Percentiles rank a stretch among this genome's conserved stretches.
phyloP scores from a whole-genome alignment of 129 eudicot genomes.

The Lactuca saligna region DNA sequence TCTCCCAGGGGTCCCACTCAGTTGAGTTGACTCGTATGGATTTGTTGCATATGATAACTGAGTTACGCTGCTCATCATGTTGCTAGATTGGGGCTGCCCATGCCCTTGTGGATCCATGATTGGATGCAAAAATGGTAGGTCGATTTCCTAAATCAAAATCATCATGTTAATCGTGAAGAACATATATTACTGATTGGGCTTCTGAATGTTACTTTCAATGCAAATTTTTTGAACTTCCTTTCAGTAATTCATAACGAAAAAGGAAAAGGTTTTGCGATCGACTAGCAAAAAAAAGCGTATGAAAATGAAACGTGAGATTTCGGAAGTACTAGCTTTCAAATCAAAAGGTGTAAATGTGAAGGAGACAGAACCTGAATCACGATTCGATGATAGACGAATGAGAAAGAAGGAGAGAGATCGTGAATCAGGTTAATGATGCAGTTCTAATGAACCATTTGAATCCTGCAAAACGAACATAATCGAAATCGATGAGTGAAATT shows the following conservation, averaged over 20 bases:
- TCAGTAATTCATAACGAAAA: background rate
- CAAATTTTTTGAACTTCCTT: background rate
- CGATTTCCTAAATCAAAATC: background rate
- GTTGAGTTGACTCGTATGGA: constrained; percentile 50
- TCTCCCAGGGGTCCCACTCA: constrained; percentile 40
- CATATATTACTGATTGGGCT: background rate
- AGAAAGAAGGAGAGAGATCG: constrained; percentile 14
- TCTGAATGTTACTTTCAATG: background rate
- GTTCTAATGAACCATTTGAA: constrained; percentile 17
- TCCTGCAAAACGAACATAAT: constrained; percentile 23
- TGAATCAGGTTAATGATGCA: constrained; percentile 19
- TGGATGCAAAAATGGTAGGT: too few relatives aligned
- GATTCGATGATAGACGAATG: background rate
- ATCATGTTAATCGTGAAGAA: background rate
- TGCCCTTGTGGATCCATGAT: constrained; percentile 74
- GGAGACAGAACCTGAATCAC: constrained; percentile 2
- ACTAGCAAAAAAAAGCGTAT: constrained; percentile 6
- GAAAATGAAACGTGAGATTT: constrained; percentile 10
- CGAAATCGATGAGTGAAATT: constrained; percentile 4
- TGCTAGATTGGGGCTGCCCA: constrained; percentile 49
- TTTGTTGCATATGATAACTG: constrained; percentile 52
- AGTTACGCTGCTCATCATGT: constrained; percentile 41
- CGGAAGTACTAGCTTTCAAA: background rate
- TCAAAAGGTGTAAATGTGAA: constrained; percentile 1
- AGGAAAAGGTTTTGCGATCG: background rate